These are phyloP conservation scores for Epichloe typhina DNA, from an alignment of 2,329 filamentous ascomycete genomes.

Conservation along the genomic window DNA sequence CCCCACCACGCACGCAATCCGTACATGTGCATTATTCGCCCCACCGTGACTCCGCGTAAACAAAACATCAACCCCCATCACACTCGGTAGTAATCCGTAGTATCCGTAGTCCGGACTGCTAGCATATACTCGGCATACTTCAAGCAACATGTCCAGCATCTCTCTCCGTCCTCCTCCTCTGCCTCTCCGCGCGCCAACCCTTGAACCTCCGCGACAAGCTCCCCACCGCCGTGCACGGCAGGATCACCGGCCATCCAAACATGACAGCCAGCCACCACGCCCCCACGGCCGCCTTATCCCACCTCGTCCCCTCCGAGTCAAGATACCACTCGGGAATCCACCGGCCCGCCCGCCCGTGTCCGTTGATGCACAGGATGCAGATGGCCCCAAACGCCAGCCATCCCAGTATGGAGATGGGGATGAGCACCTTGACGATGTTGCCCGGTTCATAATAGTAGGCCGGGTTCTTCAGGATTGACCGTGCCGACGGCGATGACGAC, in stretches of 20 bases:
- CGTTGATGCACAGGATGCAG: constrained; percentile 20
- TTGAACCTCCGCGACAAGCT: constrained; percentile 54
- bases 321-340: constrained; percentile 24
- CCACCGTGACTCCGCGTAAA: background rate
- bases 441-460: background rate
- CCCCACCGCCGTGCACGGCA: constrained; percentile 55
- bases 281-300: constrained; percentile 12
- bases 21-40: background rate
- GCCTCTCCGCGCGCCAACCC: constrained; percentile 18
- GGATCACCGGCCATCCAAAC: constrained; percentile 42
- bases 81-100: background rate
- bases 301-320: constrained; percentile 10
- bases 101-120: background rate
- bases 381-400: constrained; percentile 20
- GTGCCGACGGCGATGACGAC: background rate
- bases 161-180: constrained; percentile 32
- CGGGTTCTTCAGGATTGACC: background rate
- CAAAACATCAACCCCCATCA: background rate
- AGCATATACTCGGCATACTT: background rate
- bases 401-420: constrained; percentile 14
- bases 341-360: constrained; percentile 14
- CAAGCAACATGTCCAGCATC: background rate
- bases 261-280: constrained; percentile 18
- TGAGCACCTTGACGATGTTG: constrained; percentile 7
- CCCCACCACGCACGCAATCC: too few species aligned